phyloP scores from a whole-genome alignment of 2,329 filamentous ascomycete genomes.

The Fusarium sp. region DNA sequence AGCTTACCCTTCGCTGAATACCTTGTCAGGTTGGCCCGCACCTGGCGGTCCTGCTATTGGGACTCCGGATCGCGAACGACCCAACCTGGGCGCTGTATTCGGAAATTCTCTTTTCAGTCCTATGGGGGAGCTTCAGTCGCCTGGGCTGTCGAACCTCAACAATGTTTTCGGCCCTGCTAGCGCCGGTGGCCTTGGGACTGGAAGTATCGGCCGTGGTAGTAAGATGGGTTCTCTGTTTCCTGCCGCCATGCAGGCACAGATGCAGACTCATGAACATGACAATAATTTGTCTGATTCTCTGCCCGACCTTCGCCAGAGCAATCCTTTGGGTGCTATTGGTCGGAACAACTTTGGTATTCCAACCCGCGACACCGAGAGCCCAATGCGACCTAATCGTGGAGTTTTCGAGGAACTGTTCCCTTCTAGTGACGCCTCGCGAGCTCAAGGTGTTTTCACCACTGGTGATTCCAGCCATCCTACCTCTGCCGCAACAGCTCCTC shows the following conservation, averaged over 20 bases:
- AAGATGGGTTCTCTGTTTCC: constrained; percentile 91
- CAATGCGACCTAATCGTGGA: constrained; percentile 65
- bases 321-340: constrained; percentile 74
- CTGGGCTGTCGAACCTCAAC: constrained; percentile 73
- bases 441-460: constrained; percentile 53
- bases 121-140: constrained; percentile 82
- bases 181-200: constrained; percentile 65
- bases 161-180: constrained; percentile 75
- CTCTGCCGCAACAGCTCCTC: constrained; percentile 48
- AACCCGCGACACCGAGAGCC: constrained; percentile 68
- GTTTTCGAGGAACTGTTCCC: constrained; percentile 67
- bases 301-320: constrained; percentile 69
- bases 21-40: constrained; percentile 71
- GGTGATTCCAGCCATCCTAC: constrained; percentile 52
- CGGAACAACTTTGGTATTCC: constrained; percentile 67
- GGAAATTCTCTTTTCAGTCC: constrained; percentile 84
- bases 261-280: constrained; percentile 78
- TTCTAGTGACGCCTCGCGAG: constrained; percentile 49
- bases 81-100: constrained; percentile 69
- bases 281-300: constrained; percentile 66
- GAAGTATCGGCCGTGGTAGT: constrained; percentile 78
- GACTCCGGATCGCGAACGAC: constrained; percentile 74
- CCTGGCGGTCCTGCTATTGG: constrained; percentile 67
- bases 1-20: constrained; percentile 71
- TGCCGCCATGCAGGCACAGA: constrained; percentile 88